phyloP scores from a whole-genome alignment of 2,329 filamentous ascomycete species.

The Cercospora sojina region DNA sequence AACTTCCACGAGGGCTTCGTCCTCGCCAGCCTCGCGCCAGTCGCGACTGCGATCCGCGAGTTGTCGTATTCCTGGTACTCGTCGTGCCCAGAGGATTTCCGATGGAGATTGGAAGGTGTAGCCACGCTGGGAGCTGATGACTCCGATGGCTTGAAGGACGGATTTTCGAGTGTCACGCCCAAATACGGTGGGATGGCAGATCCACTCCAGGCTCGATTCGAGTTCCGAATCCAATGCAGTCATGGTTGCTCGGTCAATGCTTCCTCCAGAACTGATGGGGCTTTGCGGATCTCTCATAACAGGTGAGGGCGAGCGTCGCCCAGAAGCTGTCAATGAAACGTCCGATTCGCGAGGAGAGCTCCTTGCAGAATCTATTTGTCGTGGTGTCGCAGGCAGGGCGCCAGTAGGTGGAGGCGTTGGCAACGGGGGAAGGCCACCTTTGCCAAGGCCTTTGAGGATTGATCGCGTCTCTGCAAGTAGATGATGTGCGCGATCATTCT shows the following conservation, averaged over 20 bases:
- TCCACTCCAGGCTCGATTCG: slow-evolving; percentile 91
- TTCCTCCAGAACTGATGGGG: slow-evolving; percentile 58
- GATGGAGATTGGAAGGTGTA: slow-evolving; percentile 91
- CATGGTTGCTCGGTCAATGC: slow-evolving; percentile 82
- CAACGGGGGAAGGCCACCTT: slow-evolving; percentile 88
- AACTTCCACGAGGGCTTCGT: slow-evolving; percentile 22
- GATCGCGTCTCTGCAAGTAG: slow-evolving; percentile 89
- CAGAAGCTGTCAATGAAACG: slow-evolving; percentile 20
- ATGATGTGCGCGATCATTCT: slow-evolving; percentile 91
- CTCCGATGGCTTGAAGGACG: slow-evolving; percentile 91
- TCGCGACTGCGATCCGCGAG: slow-evolving; percentile 82
- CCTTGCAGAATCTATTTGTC: slow-evolving; percentile 13
- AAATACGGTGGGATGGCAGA: slow-evolving; percentile 93
- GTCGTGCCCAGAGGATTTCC: slow-evolving; percentile 83
- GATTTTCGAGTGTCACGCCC: slow-evolving; percentile 91
- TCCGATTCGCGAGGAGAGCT: slow-evolving; percentile 26
- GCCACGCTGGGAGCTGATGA: slow-evolving; percentile 89
- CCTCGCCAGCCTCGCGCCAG: slow-evolving; percentile 73
- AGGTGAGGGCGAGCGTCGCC: slow-evolving; percentile 44
- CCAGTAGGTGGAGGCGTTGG: slow-evolving; percentile 56
- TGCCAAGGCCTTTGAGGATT: slow-evolving; percentile 92
- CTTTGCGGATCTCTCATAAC: slow-evolving; percentile 32
- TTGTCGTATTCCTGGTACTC: slow-evolving; percentile 76
- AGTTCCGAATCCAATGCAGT: slow-evolving; percentile 86
- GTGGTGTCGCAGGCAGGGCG: slow-evolving; percentile 41